Conservation (phyloP, 1,284 basidiomycete species). For the Boletus hoseneyae region DNA sequence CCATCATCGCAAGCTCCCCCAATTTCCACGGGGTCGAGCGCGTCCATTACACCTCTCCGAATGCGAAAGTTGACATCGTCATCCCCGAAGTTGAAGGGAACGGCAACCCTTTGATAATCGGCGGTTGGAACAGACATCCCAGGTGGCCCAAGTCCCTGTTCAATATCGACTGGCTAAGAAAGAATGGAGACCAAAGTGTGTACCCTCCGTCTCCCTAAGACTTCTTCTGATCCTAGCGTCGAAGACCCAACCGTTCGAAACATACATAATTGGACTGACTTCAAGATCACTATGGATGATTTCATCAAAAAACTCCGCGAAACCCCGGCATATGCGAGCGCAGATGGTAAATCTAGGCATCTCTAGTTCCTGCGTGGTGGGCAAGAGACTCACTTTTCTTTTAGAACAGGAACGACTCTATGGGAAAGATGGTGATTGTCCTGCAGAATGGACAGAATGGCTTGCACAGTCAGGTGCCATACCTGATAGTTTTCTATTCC, state of each 20-base stretch:
- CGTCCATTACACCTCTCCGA: slow-evolving; percentile 34
- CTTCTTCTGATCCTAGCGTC: slow-evolving; percentile 5
- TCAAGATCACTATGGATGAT: slow-evolving; percentile 39
- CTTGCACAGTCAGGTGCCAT: slow-evolving; percentile 44
- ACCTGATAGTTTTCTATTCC: slow-evolving; percentile 47
- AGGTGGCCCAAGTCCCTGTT: slow-evolving; percentile 56
- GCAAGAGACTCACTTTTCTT: background rate
- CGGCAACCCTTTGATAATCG: slow-evolving; percentile 60
- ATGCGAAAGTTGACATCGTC: slow-evolving; percentile 29
- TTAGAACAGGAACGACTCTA: slow-evolving; percentile 61
- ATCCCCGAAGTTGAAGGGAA: slow-evolving; percentile 46
- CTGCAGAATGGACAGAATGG: slow-evolving; percentile 59
- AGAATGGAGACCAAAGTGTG: slow-evolving; percentile 38
- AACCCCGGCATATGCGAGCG: slow-evolving; percentile 32
- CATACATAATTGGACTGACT: slow-evolving; percentile 48
- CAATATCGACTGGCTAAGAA: slow-evolving; percentile 48
- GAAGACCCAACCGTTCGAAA: slow-evolving; percentile 55
- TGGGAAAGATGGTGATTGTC: slow-evolving; percentile 72
- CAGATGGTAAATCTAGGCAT: slow-evolving; percentile 35
- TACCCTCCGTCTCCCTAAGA: background rate
- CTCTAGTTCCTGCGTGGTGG: background rate
- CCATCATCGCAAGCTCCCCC: slow-evolving; percentile 36
- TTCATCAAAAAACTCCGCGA: slow-evolving; percentile 44
- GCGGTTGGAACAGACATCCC: slow-evolving; percentile 50
- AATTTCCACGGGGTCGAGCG: slow-evolving; percentile 34